phyloP scores from a whole-genome alignment of 768 basidiomycete species.

The Boletus eberwhitei region DNA sequence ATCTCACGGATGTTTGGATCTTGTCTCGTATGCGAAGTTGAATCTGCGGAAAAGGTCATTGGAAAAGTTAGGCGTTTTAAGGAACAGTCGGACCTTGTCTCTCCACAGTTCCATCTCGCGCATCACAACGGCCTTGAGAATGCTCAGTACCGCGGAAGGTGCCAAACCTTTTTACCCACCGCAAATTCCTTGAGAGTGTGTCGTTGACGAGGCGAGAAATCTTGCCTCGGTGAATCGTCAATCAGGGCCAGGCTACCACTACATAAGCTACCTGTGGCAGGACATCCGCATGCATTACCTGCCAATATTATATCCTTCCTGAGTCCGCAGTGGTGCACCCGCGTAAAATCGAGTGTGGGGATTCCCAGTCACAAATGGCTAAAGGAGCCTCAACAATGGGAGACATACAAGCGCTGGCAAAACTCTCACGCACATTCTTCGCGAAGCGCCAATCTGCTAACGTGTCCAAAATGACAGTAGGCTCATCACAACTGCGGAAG shows the following conservation, averaged over 20 bases:
- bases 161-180: constrained; percentile 26
- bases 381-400: not conserved
- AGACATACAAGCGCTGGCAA: not conserved
- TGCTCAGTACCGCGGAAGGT: constrained; percentile 1
- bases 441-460: constrained; percentile 84
- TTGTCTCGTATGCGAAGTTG: constrained; percentile 87
- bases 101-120: constrained; percentile 95
- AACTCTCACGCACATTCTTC: constrained; percentile 57
- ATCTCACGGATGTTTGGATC: constrained; percentile 80
- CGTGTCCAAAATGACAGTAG: constrained; percentile 80
- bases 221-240: constrained; percentile 76
- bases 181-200: constrained; percentile 96
- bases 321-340: constrained; percentile 83
- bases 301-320: constrained; percentile 89
- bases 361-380: constrained; percentile 69
- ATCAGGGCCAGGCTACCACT: constrained; percentile 68
- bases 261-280: constrained; percentile 1
- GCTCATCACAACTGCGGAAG: constrained; percentile 68
- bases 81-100: constrained; percentile 61
- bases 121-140: constrained; percentile 71
- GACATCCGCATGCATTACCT: constrained; percentile 44
- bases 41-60: constrained; percentile 45
- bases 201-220: constrained; percentile 84
- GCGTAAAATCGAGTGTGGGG: constrained; percentile 87
- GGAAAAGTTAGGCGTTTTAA: not conserved